Conservation (phyloP, 306 rosid species). For the Cicer bijugum region DNA sequence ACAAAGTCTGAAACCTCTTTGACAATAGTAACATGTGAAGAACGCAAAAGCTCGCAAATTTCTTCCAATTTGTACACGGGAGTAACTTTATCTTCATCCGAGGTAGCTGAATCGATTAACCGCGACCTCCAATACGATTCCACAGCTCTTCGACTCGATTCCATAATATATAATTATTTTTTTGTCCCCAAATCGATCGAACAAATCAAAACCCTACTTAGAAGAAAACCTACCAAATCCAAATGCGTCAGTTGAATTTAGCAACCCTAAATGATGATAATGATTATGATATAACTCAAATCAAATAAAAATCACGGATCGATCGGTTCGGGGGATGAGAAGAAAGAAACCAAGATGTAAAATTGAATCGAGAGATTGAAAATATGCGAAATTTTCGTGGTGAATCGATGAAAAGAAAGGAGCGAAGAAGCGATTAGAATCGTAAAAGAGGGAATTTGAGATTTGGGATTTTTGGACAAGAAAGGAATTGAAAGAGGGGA, state of each 20-base stretch:
- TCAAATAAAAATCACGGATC: slow-evolving; percentile 25
- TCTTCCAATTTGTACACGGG: slow-evolving; percentile 95
- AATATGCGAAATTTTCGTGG: slow-evolving; percentile 33
- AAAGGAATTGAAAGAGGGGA: slow-evolving; percentile 18
- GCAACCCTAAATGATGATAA: neutral
- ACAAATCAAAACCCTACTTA: slow-evolving; percentile 29
- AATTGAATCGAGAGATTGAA: slow-evolving; percentile 1
- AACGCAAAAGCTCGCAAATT: slow-evolving; percentile 77
- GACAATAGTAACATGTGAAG: slow-evolving; percentile 88
- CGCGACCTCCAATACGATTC: slow-evolving; percentile 95
- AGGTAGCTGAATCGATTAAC: slow-evolving; percentile 83
- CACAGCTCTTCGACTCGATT: slow-evolving; percentile 96
- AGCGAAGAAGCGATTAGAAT: neutral
- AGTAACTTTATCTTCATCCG: slow-evolving; percentile 90
- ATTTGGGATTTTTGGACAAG: slow-evolving; percentile 31
- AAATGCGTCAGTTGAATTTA: slow-evolving; percentile 3
- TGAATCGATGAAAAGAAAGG: neutral
- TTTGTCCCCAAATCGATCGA: slow-evolving; percentile 32
- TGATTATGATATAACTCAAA: neutral
- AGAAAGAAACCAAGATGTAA: slow-evolving; percentile 19
- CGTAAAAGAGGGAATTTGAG: neutral
- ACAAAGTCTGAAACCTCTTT: slow-evolving; percentile 87
- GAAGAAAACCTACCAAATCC: slow-evolving; percentile 25
- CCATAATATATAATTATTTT: slow-evolving; percentile 58
- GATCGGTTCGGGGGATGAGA: slow-evolving; percentile 26